Conservation (phyloP, 1,284 basidiomycete species). For the Ceratobasidium sp. region DNA sequence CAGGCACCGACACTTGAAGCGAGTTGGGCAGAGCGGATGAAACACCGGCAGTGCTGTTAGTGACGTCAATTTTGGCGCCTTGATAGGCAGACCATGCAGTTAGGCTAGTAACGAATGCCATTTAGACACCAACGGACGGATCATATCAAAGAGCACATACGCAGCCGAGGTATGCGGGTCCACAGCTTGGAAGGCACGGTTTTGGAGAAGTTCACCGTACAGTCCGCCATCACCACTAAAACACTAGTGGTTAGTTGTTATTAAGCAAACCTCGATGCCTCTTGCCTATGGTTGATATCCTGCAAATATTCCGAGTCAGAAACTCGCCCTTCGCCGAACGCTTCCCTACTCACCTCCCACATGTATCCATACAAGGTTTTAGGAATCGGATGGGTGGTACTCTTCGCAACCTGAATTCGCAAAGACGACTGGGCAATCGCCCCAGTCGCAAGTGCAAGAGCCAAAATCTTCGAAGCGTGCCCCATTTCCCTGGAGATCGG, state of each 20-base stretch:
- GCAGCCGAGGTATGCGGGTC: conserved; percentile 26
- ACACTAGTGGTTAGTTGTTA: not conserved
- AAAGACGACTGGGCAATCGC: conserved; percentile 24
- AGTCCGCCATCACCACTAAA: conserved; percentile 41
- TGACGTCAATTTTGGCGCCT: conserved; percentile 20
- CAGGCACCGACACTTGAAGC: conserved; percentile 27
- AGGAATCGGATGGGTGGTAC: conserved; percentile 36
- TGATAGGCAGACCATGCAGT: conserved; percentile 25
- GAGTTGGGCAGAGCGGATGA: conserved; percentile 36
- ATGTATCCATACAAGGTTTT: conserved; percentile 41
- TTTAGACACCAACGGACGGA: not conserved
- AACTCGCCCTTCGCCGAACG: not conserved
- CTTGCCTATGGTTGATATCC: conserved; percentile 41
- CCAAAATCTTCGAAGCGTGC: not conserved
- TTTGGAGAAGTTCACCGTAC: conserved; percentile 41
- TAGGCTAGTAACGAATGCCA: not conserved
- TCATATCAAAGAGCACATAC: conserved; percentile 10
- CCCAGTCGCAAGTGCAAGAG: conserved; percentile 10
- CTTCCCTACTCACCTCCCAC: conserved; percentile 35
- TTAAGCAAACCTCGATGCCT: not conserved
- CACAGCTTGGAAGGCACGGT: conserved; percentile 37
- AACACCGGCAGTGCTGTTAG: conserved; percentile 10
- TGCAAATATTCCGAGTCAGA: conserved; percentile 8
- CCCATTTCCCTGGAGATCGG: not conserved
- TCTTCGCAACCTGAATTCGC: conserved; percentile 32